Percentiles rank a stretch among this genome's conserved stretches.
Evolutionary conservation across 768 basidiomycete species (phyloP).

Genomic region (Boletellus ananiceps): DNA sequence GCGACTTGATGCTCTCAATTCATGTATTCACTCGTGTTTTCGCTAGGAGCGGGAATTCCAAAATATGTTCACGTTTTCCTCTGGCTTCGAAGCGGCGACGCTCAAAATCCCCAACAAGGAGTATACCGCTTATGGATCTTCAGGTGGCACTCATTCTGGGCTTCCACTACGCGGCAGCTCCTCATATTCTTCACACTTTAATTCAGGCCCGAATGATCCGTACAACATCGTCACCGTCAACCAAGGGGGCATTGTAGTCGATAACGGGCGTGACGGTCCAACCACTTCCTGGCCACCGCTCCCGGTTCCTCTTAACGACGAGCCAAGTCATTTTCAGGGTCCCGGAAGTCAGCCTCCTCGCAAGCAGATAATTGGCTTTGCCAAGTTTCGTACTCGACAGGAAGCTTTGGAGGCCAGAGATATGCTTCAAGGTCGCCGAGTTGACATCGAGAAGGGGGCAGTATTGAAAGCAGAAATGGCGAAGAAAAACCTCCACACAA

Average conservation of each 20-base stretch:
- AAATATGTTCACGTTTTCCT: conserved; percentile 97
- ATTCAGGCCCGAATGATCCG: conserved; percentile 64
- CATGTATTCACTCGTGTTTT: conserved; percentile 13
- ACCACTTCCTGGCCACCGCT: conserved; percentile 63
- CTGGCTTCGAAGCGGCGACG: conserved; percentile 95
- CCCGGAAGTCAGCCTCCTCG: conserved; percentile 50
- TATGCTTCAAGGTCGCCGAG: conserved; percentile 79
- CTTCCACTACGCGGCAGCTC: conserved; percentile 34
- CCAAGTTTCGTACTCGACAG: conserved; percentile 84
- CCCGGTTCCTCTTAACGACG: conserved; percentile 29
- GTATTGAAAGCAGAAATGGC: conserved; percentile 99
- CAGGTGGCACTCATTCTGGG: conserved; percentile 34
- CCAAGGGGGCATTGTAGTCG: conserved; percentile 79
- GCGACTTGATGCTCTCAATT: conserved; percentile 3
- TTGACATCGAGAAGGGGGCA: conserved; percentile 90
- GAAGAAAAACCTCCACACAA: conserved; percentile 98
- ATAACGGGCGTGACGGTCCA: conserved; percentile 66
- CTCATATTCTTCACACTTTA: conserved; percentile 34
- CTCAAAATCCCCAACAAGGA: conserved; percentile 96
- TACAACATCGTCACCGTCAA: conserved; percentile 82
- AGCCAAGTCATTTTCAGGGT: conserved; percentile 32
- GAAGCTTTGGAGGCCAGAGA: conserved; percentile 89
- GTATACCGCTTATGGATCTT: conserved; percentile 65
- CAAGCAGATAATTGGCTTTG: conserved; percentile 98
- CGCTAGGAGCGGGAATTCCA: conserved; percentile 95